Percentiles rank a stretch among this genome's conserved stretches.
These are phyloP conservation scores for Penicillium sclerotiorum DNA, from an alignment of 2,329 filamentous ascomycete species.

Conservation along the genomic window DNA sequence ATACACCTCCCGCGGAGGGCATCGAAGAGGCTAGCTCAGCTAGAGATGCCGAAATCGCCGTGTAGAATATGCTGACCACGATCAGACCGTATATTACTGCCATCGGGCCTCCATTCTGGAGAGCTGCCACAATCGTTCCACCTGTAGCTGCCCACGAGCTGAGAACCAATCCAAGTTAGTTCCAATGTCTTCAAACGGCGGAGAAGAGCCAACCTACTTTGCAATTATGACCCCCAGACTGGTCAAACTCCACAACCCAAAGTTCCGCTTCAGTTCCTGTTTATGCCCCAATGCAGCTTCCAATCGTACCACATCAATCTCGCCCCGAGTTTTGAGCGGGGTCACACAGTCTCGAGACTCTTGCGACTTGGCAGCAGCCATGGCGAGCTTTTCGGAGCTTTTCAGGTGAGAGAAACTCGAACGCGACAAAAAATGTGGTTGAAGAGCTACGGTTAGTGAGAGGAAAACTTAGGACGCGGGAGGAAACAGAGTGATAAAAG, in stretches of 20 bases:
- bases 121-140: constrained; percentile 56
- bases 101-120: constrained; percentile 62
- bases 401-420: neutral
- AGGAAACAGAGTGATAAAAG: too few relatives aligned
- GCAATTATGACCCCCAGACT: constrained; percentile 60
- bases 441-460: too few relatives aligned
- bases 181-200: neutral
- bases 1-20: constrained; percentile 57
- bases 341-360: constrained; percentile 1
- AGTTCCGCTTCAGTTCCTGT: constrained; percentile 63
- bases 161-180: neutral
- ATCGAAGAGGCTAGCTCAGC: constrained; percentile 61
- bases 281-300: constrained; percentile 52
- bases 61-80: constrained; percentile 52
- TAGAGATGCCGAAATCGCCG: constrained; percentile 56
- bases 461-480: too few relatives aligned
- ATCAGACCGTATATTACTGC: constrained; percentile 63
- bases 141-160: constrained; percentile 65
- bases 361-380: constrained; percentile 6
- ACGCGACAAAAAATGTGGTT: too few relatives aligned
- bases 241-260: constrained; percentile 58
- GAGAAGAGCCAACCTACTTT: constrained; percentile 22
- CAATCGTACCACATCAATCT: constrained; percentile 28
- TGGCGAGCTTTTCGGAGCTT: neutral
- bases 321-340: constrained; percentile 3